These are phyloP conservation scores for Euphorbia corollata DNA, from an alignment of 441 rosid species.

Conservation along the genomic window DNA sequence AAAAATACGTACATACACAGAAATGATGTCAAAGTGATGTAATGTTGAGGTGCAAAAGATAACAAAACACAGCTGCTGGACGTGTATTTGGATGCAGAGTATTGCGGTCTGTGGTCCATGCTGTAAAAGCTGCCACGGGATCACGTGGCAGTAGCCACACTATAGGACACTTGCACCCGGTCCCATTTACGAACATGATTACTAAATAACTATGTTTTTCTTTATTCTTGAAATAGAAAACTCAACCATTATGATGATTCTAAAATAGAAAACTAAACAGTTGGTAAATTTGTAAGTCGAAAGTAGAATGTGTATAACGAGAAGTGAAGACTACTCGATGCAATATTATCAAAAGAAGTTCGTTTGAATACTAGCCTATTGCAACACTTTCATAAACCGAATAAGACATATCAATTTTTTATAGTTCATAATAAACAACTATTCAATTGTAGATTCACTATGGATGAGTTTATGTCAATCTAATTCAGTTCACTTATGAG, in stretches of 20 bases:
- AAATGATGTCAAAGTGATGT: slow-evolving; percentile 28
- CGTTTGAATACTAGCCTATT: too few species aligned
- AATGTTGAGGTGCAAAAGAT: slow-evolving; percentile 26
- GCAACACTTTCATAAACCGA: too few species aligned
- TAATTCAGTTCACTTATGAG: too few species aligned
- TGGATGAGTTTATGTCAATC: too few species aligned
- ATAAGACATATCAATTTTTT: too few species aligned
- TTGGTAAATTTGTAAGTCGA: too few species aligned
- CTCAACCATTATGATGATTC: too few species aligned
- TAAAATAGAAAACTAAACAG: not conserved
- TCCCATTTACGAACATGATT: slow-evolving; percentile 9
- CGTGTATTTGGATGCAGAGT: not conserved
- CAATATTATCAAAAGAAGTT: too few species aligned
- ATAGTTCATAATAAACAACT: too few species aligned
- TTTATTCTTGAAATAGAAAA: not conserved
- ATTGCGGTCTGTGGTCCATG: slow-evolving; percentile 1
- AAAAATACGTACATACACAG: not conserved
- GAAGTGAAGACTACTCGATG: too few species aligned
- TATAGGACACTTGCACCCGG: slow-evolving; percentile 13
- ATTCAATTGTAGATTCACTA: too few species aligned
- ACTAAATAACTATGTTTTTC: not conserved
- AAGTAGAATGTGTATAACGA: too few species aligned
- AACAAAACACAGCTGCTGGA: slow-evolving; percentile 15
- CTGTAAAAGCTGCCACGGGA: not conserved
- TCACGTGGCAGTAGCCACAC: slow-evolving; percentile 15